Evolutionary conservation across 805 yeast species (phyloP).

Genomic region (Metschnikowia sp.): DNA sequence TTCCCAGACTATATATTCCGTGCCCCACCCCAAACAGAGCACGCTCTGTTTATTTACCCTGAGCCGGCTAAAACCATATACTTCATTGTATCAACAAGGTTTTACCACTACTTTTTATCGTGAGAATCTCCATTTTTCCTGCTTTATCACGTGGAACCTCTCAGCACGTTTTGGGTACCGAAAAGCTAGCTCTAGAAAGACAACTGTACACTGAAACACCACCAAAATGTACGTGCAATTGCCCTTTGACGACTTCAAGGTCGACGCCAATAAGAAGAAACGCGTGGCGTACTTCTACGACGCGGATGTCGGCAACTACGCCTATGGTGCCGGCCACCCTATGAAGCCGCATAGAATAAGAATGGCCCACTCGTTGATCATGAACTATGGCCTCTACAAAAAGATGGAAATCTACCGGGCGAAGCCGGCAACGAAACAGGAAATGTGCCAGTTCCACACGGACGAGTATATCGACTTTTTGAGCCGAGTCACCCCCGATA

Average conservation of each 20-base stretch:
- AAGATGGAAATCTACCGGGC: conserved; percentile 97
- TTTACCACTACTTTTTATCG: too few relatives aligned
- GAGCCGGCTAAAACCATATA: too few relatives aligned
- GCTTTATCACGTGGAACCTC: too few relatives aligned
- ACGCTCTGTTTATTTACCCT: too few relatives aligned
- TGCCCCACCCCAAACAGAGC: too few relatives aligned
- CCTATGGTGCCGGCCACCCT: conserved; percentile 98
- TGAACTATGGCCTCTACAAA: conserved; percentile 95
- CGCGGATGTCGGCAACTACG: conserved; percentile 94
- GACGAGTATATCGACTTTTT: conserved; percentile 95
- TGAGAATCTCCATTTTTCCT: too few relatives aligned
- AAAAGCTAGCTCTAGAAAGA: too few relatives aligned
- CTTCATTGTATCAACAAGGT: too few relatives aligned
- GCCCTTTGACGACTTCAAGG: conserved; percentile 45
- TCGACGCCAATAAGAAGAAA: conserved; percentile 39
- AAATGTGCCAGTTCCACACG: conserved; percentile 97
- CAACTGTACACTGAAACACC: background rate
- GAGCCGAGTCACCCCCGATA: conserved; percentile 88
- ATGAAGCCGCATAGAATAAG: conserved; percentile 99
- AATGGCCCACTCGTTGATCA: conserved; percentile 95
- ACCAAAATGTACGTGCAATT: conserved; percentile 36
- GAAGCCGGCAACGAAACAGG: conserved; percentile 96
- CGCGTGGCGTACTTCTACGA: conserved; percentile 44
- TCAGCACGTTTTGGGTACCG: too few relatives aligned
- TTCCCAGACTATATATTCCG: too few relatives aligned